Evolutionary conservation across 2,329 filamentous ascomycete species (phyloP), one percentile per base, ranked within the genome.

Genomic region (Orbilia javanica): DNA sequence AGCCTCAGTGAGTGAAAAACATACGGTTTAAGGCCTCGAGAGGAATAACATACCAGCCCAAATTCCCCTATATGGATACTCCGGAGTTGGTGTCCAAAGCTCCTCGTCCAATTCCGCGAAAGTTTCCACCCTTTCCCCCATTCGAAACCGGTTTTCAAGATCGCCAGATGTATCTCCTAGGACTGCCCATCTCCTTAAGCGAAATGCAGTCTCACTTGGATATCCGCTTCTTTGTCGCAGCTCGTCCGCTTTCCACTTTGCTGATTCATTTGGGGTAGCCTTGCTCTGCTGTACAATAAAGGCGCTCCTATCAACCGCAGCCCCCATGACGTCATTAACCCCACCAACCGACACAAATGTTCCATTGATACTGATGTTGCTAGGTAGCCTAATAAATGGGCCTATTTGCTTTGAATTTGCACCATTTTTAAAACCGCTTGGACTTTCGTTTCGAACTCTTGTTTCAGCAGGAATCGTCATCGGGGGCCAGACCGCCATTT

Each of bases 11-110:
- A n/a, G n/a, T n/a, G 39, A 8, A 8, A 10, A 39, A 27, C n/a
- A 25, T 44, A 50, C 10, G n/a, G 8, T 2, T 39, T 18, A 8
- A 20, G 29, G n/a, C 11, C 1, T 2, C n/a, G 8, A n/a, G 42
- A 44, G 4, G 13, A 11, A 42, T 0, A 27, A 65, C 75, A 25
- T 69, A 79, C 94, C 94, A 15, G 94, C 91, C 92, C 93, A 98
- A 31, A 99, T 93, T 0, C 95, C 95, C 79, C 93, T 90, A 86
- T 91, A 97, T 0, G 94, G 94, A 83, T 94, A 95, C 68, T 90
- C 87, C 8, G 85, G 83, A 0, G 94, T 97, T 0, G 95, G 93
- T 0, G 90, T 96, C 83, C 97, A 97, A n/a, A 91, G 84, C 1
- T 85, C 85, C 2, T 90, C 88, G 50, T 93, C 90, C 0, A 98